Evolutionary conservation across 306 rosid genomes (phyloP), one percentile per base, ranked within the genome.

Genomic region (Rosa lucieae): DNA sequence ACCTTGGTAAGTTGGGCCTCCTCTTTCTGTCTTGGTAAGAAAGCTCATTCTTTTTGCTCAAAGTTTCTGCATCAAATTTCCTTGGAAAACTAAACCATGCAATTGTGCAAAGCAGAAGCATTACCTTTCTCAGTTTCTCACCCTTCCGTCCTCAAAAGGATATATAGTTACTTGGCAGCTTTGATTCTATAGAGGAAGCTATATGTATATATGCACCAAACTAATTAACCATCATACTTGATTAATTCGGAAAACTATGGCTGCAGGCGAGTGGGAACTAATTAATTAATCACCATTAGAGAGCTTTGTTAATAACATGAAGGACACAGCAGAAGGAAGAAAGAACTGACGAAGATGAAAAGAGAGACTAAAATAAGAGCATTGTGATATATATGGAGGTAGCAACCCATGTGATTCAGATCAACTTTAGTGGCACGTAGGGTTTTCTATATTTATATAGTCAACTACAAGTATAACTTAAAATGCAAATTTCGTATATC

Each of bases 341-440:
- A 76, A 48, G 17, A 81, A 80, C 40, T 29, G 51, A 56, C n/a
- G 35, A 46, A 71, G 75, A 51, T 67, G 29, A 49, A 70, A 59
- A 69, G 70, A 61, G 37, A 55, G 47, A 47, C 73, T 48, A 66
- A 14, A 66, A 15, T 26, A 76, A 65, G 67, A 65, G 67, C 55
- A 61, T 58, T 63, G 81, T 85, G 73, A 76, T 51, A n/a, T 79
- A 72, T 51, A 17, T 79, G 79, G 77, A 73, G 79, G 68, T 55
- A 77, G 83, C 87, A 84, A 35, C 70, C 84, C 92, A 79, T 81
- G 96, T 72, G 76, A 18, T 87, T 37, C 88, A 78, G 73, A 81
- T 72, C 73, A 80, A 81, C 82, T 85, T 89, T 79, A 18, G 13
- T 35, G 20, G 8, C 59, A 67, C 61, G 76, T 51, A 73, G 47